Evolutionary conservation across 2,329 filamentous ascomycete genomes (phyloP).

Genomic region (Claviceps sp.): DNA sequence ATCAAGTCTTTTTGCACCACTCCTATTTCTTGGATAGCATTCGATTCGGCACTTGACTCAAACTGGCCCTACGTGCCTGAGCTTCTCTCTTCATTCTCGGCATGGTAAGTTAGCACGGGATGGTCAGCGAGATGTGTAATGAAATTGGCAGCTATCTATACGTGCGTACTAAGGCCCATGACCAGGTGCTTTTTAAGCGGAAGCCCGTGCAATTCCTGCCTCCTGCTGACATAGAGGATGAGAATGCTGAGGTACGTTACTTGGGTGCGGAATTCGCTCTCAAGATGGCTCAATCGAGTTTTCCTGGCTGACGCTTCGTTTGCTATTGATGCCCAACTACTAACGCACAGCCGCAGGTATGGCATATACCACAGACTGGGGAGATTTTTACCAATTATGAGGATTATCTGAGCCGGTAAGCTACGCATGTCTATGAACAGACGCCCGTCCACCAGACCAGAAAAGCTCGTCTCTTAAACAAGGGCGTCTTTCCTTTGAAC

Average conservation of each 20-base stretch:
- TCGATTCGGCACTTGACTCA: background rate
- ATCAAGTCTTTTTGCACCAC: background rate
- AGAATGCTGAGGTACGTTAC: slow-evolving; percentile 63
- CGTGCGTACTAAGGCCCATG: slow-evolving; percentile 5
- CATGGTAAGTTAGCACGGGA: slow-evolving; percentile 6
- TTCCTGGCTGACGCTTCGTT: background rate
- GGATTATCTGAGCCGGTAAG: slow-evolving; percentile 70
- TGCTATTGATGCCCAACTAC: background rate
- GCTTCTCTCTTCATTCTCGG: background rate
- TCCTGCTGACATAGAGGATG: slow-evolving; percentile 59
- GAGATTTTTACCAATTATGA: slow-evolving; percentile 87
- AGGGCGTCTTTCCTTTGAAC: too few species aligned
- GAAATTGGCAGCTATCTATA: background rate
- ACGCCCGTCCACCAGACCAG: background rate
- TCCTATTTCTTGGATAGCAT: background rate
- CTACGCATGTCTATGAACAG: background rate
- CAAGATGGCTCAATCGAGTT: background rate
- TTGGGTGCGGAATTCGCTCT: background rate
- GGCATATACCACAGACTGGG: slow-evolving; percentile 78
- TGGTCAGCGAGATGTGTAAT: background rate
- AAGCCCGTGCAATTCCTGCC: slow-evolving; percentile 81
- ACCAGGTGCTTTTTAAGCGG: slow-evolving; percentile 84
- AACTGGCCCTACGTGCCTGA: background rate
- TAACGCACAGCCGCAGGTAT: slow-evolving; percentile 48
- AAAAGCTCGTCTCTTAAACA: background rate